Evolutionary conservation across 495 filamentous ascomycete species (phyloP).

Genomic region (Hyaloscypha bicolor): DNA sequence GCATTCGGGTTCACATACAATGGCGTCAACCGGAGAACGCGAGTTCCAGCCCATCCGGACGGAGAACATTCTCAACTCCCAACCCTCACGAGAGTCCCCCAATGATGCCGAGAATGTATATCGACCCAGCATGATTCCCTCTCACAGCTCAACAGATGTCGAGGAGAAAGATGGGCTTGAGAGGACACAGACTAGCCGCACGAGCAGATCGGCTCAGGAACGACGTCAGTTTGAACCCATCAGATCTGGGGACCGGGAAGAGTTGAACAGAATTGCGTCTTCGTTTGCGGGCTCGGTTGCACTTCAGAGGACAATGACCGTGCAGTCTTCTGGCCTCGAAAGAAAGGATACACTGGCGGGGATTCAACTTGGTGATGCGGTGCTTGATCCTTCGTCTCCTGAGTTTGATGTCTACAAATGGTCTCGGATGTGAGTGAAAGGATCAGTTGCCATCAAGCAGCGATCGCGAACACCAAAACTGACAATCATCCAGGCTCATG

Average conservation of each 20-base stretch:
- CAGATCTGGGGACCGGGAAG: slow-evolving; percentile 22
- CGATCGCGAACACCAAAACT: not conserved
- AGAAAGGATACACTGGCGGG: slow-evolving; percentile 48
- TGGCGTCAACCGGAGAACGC: slow-evolving; percentile 15
- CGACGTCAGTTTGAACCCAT: slow-evolving; percentile 34
- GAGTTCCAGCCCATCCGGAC: slow-evolving; percentile 15
- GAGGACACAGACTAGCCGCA: slow-evolving; percentile 9
- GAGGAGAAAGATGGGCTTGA: slow-evolving; percentile 10
- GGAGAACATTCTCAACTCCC: slow-evolving; percentile 7
- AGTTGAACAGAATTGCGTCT: slow-evolving; percentile 29
- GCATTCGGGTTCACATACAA: not conserved
- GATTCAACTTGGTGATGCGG: slow-evolving; percentile 48
- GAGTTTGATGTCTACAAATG: slow-evolving; percentile 63
- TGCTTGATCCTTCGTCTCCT: slow-evolving; percentile 56
- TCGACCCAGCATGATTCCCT: slow-evolving; percentile 7
- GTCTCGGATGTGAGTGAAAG: slow-evolving; percentile 45
- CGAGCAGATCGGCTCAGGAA: slow-evolving; percentile 21
- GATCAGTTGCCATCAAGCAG: too few species aligned
- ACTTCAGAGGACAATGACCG: slow-evolving; percentile 27
- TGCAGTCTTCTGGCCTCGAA: slow-evolving; percentile 35
- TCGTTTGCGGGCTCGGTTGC: slow-evolving; percentile 10
- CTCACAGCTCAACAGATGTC: slow-evolving; percentile 16
- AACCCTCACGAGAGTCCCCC: not conserved
- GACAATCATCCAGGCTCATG: slow-evolving; percentile 33
- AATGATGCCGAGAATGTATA: not conserved